Evolutionary conservation across 257 asterid genomes (phyloP).

Genomic region (Ballota nigra): DNA sequence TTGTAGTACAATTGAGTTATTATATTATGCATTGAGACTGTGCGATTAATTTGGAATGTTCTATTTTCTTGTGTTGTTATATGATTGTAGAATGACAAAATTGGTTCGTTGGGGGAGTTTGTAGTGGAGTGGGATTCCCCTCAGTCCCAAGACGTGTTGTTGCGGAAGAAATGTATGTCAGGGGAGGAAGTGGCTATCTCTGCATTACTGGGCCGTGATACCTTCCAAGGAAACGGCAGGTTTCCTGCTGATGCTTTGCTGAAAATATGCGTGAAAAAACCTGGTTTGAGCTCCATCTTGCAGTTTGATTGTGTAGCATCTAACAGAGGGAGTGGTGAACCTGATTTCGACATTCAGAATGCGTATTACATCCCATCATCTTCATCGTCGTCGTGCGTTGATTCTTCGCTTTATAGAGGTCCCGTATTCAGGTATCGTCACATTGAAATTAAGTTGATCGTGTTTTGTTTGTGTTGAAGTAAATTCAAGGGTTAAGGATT

Average conservation of each 20-base stretch:
- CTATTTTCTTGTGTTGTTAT: not conserved
- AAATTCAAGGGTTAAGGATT: no score
- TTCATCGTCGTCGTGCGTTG: constrained; percentile 25
- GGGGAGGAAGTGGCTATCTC: constrained; percentile 90
- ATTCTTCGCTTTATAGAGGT: constrained; percentile 49
- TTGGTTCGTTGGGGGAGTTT: constrained; percentile 65
- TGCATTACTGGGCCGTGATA: constrained; percentile 55
- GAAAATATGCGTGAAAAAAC: constrained; percentile 84
- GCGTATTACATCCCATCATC: constrained; percentile 54
- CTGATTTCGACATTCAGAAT: constrained; percentile 48
- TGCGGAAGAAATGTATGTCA: constrained; percentile 56
- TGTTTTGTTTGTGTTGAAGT: constrained; percentile 7
- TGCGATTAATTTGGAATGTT: not conserved
- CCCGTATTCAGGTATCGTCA: constrained; percentile 63
- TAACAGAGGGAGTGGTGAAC: constrained; percentile 32
- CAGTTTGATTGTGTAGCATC: constrained; percentile 78
- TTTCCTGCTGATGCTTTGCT: constrained; percentile 59
- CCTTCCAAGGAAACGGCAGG: constrained; percentile 35
- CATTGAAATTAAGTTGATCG: not conserved
- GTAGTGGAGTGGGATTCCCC: constrained; percentile 75
- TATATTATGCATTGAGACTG: not conserved
- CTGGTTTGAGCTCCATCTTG: constrained; percentile 70
- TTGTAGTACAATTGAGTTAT: not conserved
- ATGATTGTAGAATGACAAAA: constrained; percentile 43
- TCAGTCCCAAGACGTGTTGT: constrained; percentile 58